Conservation (phyloP, 805 yeast species). For the Yarrowia sp. region DNA sequence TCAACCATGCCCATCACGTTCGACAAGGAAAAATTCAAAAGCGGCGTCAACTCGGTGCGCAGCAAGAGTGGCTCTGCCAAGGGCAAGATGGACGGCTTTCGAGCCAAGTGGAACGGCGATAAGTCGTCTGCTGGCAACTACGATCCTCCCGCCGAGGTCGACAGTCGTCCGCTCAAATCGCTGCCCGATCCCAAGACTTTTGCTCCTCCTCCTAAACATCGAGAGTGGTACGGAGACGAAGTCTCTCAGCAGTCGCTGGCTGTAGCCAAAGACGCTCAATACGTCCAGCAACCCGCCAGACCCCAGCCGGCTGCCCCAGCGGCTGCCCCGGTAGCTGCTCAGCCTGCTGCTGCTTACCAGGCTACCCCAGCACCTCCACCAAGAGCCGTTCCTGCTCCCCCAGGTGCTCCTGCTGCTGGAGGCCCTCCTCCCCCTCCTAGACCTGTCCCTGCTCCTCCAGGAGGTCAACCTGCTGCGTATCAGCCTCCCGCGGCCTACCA, state of each 20-base stretch:
- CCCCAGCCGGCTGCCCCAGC: conserved; percentile 26
- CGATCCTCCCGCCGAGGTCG: conserved; percentile 29
- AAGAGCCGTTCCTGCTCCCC: conserved; percentile 9
- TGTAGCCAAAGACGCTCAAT: conserved; percentile 39
- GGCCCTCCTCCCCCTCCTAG: conserved; percentile 34
- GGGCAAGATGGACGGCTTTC: conserved; percentile 14
- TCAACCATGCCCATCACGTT: conserved; percentile 25
- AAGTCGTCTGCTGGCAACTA: not conserved
- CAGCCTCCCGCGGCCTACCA: conserved; percentile 35
- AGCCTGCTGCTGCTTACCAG: conserved; percentile 37
- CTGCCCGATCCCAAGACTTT: conserved; percentile 50
- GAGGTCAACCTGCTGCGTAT: conserved; percentile 16
- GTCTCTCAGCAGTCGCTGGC: conserved; percentile 31
- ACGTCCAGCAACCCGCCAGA: conserved; percentile 41
- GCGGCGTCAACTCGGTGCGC: conserved; percentile 9
- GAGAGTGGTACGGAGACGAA: conserved; percentile 49
- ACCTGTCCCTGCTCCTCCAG: conserved; percentile 39
- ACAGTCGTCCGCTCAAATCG: conserved; percentile 48
- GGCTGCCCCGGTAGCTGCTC: conserved; percentile 39
- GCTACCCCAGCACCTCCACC: conserved; percentile 38
- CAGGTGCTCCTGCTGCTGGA: conserved; percentile 17
- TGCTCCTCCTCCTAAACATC: conserved; percentile 58
- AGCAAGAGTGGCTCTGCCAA: conserved; percentile 16
- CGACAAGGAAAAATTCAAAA: conserved; percentile 32
- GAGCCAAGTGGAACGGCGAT: conserved; percentile 18